phyloP scores from a whole-genome alignment of 2,329 filamentous ascomycete species.

The Coniochaeta prunicola region DNA sequence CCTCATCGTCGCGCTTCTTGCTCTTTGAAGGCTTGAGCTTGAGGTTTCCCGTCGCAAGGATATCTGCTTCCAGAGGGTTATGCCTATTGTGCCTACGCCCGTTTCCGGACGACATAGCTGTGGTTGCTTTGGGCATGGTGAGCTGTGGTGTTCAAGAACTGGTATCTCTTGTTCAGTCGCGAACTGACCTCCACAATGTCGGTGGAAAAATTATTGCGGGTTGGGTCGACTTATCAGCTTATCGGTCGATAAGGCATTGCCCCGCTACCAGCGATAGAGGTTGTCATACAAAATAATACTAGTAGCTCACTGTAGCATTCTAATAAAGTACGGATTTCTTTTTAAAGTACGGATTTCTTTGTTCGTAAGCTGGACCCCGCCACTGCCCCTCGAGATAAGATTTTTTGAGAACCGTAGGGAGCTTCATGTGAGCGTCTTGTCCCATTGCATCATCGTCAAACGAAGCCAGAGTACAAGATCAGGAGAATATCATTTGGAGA shows the following conservation, averaged over 20 bases:
- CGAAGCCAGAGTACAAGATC: not conserved
- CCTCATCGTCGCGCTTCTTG: slow-evolving; percentile 55
- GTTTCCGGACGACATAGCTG: slow-evolving; percentile 42
- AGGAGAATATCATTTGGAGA: slow-evolving; percentile 26
- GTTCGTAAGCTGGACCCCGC: not conserved
- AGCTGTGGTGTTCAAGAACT: not conserved
- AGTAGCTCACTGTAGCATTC: no score
- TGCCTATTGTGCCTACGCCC: slow-evolving; percentile 53
- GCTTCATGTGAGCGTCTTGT: not conserved
- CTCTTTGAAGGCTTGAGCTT: slow-evolving; percentile 69
- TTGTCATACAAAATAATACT: not conserved
- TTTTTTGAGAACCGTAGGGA: slow-evolving; percentile 1
- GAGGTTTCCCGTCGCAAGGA: slow-evolving; percentile 62
- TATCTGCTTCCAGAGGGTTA: slow-evolving; percentile 85
- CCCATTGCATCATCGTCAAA: not conserved
- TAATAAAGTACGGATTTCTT: no score
- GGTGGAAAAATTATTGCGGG: not conserved
- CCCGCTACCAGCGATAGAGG: not conserved
- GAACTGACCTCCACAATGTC: not conserved
- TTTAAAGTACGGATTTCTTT: no score
- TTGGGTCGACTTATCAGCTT: not conserved
- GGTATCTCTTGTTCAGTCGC: not conserved
- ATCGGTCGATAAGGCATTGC: not conserved
- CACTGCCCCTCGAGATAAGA: not conserved
- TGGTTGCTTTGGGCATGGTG: slow-evolving; percentile 73